These are phyloP conservation scores for Colletotrichum sp. DNA, from an alignment of 2,329 filamentous ascomycete genomes.

Conservation along the genomic window DNA sequence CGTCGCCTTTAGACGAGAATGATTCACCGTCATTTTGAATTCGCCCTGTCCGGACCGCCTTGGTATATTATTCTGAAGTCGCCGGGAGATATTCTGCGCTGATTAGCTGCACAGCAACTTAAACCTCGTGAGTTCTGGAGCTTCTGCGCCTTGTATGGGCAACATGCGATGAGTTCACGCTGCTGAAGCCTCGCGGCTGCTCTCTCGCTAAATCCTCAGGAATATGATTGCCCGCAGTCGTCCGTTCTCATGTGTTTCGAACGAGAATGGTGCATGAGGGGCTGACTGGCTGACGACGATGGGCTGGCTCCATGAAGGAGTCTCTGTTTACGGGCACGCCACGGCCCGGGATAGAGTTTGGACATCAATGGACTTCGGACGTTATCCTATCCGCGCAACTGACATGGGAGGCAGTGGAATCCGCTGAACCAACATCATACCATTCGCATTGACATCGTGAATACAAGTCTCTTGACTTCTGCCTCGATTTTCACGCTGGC, in stretches of 20 bases:
- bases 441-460: background rate
- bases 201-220: background rate
- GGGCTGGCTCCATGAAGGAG: background rate
- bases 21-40: conserved; percentile 5
- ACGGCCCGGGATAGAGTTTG: background rate
- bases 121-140: background rate
- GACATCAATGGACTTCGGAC: background rate
- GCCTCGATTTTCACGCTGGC: background rate
- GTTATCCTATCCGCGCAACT: background rate
- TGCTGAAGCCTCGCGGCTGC: background rate
- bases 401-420: background rate
- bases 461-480: background rate
- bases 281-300: background rate
- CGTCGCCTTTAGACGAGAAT: background rate
- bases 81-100: background rate
- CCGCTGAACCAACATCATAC: background rate
- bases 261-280: background rate
- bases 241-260: background rate
- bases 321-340: background rate
- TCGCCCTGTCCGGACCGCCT: background rate
- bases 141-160: background rate
- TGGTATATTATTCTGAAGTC: background rate
- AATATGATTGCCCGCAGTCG: background rate
- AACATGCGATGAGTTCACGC: background rate
- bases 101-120: conserved; percentile 1